Evolutionary conservation across 192 early-diverging fungal genomes (phyloP), one percentile per base, ranked within the genome.

Genomic region (Backusella tarrabulga): DNA sequence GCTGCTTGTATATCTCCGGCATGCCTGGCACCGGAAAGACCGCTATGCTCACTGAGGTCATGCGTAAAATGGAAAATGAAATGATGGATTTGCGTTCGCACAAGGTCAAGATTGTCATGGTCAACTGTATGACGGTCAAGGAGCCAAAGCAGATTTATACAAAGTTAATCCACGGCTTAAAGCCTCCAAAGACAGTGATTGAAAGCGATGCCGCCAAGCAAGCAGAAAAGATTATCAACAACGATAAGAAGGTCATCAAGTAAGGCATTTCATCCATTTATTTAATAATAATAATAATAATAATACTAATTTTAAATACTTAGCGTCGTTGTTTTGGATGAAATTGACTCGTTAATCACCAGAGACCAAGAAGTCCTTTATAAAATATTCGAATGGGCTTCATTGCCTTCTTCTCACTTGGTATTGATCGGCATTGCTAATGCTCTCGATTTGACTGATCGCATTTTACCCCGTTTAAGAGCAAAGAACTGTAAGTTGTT

Each of bases 21-120:
- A 89, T 88, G 54, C 97, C 97, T 0, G 97, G 97, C 5, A 98
- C 97, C 23, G 97, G 97, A 46, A 99, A 99, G 84, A 99, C 95
- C 9, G 97, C 96, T 2, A 88, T 95, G 34, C 71, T 96, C 34
- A 86, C 83, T 14, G 89, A 95, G 66, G 79, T 92, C 15, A 76
- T 86, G 35, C 79, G 83, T 9, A 60, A 81, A 26, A 84, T 87
- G 70, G 76, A 84, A 52, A 76, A 73, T 2, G 72, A 78, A n/a
- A 74, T 84, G 71, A 68, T 79, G 54, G 69, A 76, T 29, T 26
- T 44, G 0, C 83, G 81, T 12, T 76, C 83, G 1, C 86, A 90
- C 74, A 72, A 77, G 12, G 84, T 92, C 68, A 90, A 89, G 73
- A 80, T 90, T 3, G 85, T 88, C 7, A 85, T 90, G 35, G 83